Base-by-base conservation (phyloP, 306 rosid genomes). In the Ziziphus jujuba region DNA sequence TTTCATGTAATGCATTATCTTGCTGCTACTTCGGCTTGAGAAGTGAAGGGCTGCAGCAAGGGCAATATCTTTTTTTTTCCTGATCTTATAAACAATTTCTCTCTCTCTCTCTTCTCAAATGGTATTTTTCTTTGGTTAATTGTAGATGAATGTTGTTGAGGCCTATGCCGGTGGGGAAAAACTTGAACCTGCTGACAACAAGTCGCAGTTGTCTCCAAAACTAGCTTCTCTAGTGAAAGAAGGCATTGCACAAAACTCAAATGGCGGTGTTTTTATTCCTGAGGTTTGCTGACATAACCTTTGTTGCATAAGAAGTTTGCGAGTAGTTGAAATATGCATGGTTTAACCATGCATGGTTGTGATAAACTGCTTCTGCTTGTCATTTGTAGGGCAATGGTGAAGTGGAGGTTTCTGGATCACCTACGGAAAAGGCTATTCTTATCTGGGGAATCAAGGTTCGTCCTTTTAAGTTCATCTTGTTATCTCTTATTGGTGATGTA, bases 341-440 rank as follows among this genome's bases (percentile, higher is more conserved):
- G 5, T 9, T 34, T 59, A 59, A 33, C 25, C 38, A 12, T 21
- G 34, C 23, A 12, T 9, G 15, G 44, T 43, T 6, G 22, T 54
- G 61, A 36, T 52, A 51, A 28, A 40, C 5, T 59, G 20, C n/a
- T 15, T 45, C 69, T 55, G 19, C 36, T 82, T n/a, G 38, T 63
- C 22, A 28, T 36, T 72, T 61, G 65, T 67, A 89, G 98, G 62
- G 75, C n/a, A 78, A 82, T 44, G 80, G 73, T 59, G 82, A 73
- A 43, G 55, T 77, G 34, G 98, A 87, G 80, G 77, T 91, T 78
- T 78, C 95, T 66, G 98, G 98, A 45, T 91, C 98, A 77, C 98
- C 98, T 24, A 91, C 98, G 6, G 98, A 91, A 66, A 89, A 84
- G 79, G 96, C 98, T 48, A 89, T 91, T 73, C 84, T 91, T 66